Conservation (phyloP, 2,329 filamentous ascomycete genomes). For the Fusarium proliferatum region DNA sequence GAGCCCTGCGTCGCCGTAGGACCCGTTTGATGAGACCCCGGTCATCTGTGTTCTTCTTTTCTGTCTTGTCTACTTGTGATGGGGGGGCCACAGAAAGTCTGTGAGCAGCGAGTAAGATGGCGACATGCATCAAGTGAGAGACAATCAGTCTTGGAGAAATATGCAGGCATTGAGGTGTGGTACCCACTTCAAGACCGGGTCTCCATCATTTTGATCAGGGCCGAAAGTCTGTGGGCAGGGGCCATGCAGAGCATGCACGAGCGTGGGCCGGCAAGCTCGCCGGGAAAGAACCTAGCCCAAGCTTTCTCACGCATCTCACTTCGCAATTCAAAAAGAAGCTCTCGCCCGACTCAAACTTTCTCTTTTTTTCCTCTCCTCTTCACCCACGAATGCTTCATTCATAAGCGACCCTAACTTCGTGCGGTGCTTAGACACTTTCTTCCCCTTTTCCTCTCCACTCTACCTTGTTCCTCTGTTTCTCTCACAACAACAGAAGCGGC, state of each 20-base stretch:
- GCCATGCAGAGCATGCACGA: conserved; percentile 23
- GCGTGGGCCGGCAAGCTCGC: conserved; percentile 43
- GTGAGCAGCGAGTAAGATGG: conserved; percentile 23
- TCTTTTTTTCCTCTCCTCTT: conserved; percentile 53
- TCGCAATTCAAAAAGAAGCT: conserved; percentile 55
- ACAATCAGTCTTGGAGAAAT: conserved; percentile 33
- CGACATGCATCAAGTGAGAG: conserved; percentile 24
- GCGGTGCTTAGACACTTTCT: conserved; percentile 58
- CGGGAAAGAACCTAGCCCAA: conserved; percentile 38
- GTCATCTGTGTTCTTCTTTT: conserved; percentile 25
- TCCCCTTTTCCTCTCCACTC: conserved; percentile 41
- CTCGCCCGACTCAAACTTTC: conserved; percentile 48
- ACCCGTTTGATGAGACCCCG: conserved; percentile 39
- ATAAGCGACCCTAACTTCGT: conserved; percentile 60
- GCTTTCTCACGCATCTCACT: conserved; percentile 32
- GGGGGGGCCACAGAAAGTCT: conserved; percentile 27
- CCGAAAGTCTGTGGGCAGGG: conserved; percentile 44
- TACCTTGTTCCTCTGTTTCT: conserved; percentile 43
- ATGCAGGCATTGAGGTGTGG: conserved; percentile 33
- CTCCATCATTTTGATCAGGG: conserved; percentile 41
- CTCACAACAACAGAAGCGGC: conserved; percentile 36
- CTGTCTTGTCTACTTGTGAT: conserved; percentile 27
- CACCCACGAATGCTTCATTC: conserved; percentile 64
- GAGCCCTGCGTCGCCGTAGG: conserved; percentile 34
- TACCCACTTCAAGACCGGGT: conserved; percentile 33